Percentiles rank a stretch among this genome's conserved stretches.
Conservation (phyloP, 75 land plant genomes). For the Pinus albicaulis region DNA sequence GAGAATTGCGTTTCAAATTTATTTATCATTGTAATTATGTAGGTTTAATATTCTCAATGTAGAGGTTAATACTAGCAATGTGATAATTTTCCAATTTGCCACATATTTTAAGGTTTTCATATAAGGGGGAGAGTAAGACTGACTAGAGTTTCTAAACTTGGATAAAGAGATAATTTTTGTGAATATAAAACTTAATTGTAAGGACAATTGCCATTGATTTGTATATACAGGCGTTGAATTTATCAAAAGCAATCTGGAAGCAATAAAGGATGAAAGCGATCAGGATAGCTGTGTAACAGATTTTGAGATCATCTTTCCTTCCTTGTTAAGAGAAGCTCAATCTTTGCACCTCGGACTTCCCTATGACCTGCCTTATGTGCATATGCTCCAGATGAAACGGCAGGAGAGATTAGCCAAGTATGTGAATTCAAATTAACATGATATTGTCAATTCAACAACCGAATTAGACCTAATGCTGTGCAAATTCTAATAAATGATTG, state of each 20-base stretch:
- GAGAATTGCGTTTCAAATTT: no score
- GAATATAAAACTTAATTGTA: no score
- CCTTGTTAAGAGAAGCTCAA: slow-evolving; percentile 10
- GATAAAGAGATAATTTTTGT: no score
- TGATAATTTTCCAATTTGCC: not conserved
- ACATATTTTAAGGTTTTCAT: no score
- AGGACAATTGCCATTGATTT: not conserved
- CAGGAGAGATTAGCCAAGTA: not conserved
- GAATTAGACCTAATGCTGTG: not conserved
- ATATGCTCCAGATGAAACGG: not conserved
- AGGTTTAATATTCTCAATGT: no score
- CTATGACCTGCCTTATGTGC: not conserved
- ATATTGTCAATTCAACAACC: not conserved
- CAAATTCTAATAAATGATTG: not conserved
- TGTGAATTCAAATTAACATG: not conserved
- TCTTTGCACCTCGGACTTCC: not conserved
- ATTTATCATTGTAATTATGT: no score
- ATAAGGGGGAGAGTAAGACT: no score
- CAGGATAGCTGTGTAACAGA: not conserved
- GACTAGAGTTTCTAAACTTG: no score
- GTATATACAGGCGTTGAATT: slow-evolving; percentile 23
- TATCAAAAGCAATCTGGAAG: slow-evolving; percentile 16
- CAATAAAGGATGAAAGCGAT: slow-evolving; percentile 1
- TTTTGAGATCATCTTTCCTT: slow-evolving; percentile 12
- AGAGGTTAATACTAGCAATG: no score